Conservation (phyloP, 2,329 filamentous ascomycete genomes). For the Claviceps arundinis region DNA sequence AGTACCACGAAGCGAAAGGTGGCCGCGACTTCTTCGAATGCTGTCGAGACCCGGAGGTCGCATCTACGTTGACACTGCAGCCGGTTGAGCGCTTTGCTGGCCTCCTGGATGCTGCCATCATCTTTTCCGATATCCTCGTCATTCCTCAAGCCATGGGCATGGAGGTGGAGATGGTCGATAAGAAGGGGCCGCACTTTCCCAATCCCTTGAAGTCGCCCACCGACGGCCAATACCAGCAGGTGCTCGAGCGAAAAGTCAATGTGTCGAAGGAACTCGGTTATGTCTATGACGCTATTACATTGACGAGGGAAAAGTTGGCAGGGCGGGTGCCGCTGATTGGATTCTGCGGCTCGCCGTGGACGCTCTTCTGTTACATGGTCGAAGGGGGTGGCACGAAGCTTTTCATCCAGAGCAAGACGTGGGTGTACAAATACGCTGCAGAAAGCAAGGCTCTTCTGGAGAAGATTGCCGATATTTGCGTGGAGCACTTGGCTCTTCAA, state of each 20-base stretch:
- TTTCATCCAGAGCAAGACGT: slow-evolving; percentile 88
- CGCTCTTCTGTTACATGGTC: slow-evolving; percentile 96
- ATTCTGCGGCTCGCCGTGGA: slow-evolving; percentile 96
- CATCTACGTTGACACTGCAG: slow-evolving; percentile 86
- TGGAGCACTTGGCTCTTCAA: slow-evolving; percentile 86
- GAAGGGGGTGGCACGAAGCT: slow-evolving; percentile 94
- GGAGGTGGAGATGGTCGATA: slow-evolving; percentile 96
- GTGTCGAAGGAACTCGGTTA: slow-evolving; percentile 78
- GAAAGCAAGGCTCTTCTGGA: slow-evolving; percentile 70
- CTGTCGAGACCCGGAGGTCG: slow-evolving; percentile 84
- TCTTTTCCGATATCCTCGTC: slow-evolving; percentile 97
- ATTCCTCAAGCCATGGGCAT: slow-evolving; percentile 97
- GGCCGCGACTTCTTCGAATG: slow-evolving; percentile 91
- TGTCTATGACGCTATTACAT: slow-evolving; percentile 87
- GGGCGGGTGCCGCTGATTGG: slow-evolving; percentile 88
- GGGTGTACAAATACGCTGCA: slow-evolving; percentile 81
- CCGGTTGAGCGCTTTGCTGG: slow-evolving; percentile 84
- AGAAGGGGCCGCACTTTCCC: slow-evolving; percentile 92
- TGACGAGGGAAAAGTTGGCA: slow-evolving; percentile 76
- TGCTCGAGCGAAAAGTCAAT: slow-evolving; percentile 69
- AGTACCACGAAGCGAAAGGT: slow-evolving; percentile 94
- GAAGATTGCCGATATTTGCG: slow-evolving; percentile 88
- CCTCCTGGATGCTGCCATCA: slow-evolving; percentile 91
- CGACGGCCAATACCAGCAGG: slow-evolving; percentile 68
- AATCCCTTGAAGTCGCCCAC: slow-evolving; percentile 65